Base-by-base conservation (phyloP, 768 basidiomycete species). In the Boletellus emodensis region DNA sequence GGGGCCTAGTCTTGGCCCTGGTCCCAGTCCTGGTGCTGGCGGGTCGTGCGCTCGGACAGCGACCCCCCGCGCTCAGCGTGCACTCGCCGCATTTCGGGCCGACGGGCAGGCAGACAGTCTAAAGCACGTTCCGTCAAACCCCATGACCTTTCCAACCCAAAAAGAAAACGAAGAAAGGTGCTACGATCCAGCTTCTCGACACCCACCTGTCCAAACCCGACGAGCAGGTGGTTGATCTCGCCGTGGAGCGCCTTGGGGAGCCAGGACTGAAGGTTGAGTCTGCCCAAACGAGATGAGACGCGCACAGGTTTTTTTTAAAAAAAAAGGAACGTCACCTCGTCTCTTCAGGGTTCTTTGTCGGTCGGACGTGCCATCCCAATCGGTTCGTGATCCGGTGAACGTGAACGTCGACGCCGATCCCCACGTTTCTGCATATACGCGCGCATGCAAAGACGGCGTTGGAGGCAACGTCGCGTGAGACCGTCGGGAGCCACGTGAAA, bases 391-490 rank as follows among this genome's bases (percentile, higher is more conserved):
- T 97, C 6, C 95, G 76, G 58, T 97, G 94, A 7, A 97, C 94
- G 65, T 99, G 95, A 0, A 92, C 88, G 58, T 99, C 95, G 0
- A 98, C 95, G 0, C 94, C 95, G 32, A 97, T 95, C 1, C 95
- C 95, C 22, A 79, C 74, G 58, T 93, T 91, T 40, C 89, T 92
- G 15, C 7, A 20, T 17, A 14, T 7, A 10, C 30, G 42, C 45
- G 14, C 40, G 40, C 15, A 8, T 22, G 30, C 30, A 17, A 15
- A 17, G 18, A 17, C 20, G 4, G 17, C 12, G 6, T 5, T 12
- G 7, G 10, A 12, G n/a, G 7, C 4, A 8, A 17, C 24, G 15
- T 26, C 24, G 24, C 22, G 3, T 14, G 6, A 32, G 41, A 42
- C 15, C 10, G 11, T 13, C 11, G 13, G 2, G 32, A 20, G 2